Percentiles rank a stretch among this genome's conserved stretches.
phyloP scores from a whole-genome alignment of 306 rosid genomes.

The Clitoria ternatea region DNA sequence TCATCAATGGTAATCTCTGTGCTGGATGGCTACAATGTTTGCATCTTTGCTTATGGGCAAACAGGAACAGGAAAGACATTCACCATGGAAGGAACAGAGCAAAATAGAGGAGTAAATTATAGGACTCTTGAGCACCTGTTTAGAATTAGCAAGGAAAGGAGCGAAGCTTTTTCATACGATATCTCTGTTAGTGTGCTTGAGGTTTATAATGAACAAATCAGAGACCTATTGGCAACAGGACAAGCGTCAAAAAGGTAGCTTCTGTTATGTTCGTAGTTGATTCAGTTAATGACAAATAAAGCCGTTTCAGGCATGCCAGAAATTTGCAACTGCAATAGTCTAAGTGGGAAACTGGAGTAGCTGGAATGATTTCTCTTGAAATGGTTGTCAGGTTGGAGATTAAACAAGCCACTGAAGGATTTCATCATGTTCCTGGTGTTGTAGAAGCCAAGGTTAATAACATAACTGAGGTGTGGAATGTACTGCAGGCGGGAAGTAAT shows the following conservation, averaged over 20 bases:
- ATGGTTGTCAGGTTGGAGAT: conserved; percentile 67
- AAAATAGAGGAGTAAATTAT: conserved; percentile 82
- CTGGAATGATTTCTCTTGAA: conserved; percentile 18
- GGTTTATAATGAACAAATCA: conserved; percentile 88
- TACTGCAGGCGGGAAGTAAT: conserved; percentile 76
- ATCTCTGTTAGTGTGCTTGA: conserved; percentile 85
- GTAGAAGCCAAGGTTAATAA: conserved; percentile 66
- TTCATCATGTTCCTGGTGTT: conserved; percentile 77
- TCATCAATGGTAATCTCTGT: conserved; percentile 81
- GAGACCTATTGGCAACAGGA: conserved; percentile 70
- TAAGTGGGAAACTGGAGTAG: conserved; percentile 14
- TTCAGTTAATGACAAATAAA: background rate
- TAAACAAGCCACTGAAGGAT: conserved; percentile 74
- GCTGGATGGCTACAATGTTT: conserved; percentile 81
- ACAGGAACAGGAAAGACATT: conserved; percentile 94
- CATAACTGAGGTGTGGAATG: conserved; percentile 66
- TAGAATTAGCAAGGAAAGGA: conserved; percentile 60
- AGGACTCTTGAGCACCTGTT: conserved; percentile 81
- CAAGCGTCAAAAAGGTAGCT: conserved; percentile 65
- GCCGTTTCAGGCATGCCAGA: conserved; percentile 19
- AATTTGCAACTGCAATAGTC: background rate
- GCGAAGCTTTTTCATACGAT: conserved; percentile 51
- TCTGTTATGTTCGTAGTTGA: conserved; percentile 16
- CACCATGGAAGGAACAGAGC: conserved; percentile 87
- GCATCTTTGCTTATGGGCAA: conserved; percentile 92